Base-by-base conservation (phyloP, 2,329 filamentous ascomycete species). In the Hawksworthiomyces lignivorus region DNA sequence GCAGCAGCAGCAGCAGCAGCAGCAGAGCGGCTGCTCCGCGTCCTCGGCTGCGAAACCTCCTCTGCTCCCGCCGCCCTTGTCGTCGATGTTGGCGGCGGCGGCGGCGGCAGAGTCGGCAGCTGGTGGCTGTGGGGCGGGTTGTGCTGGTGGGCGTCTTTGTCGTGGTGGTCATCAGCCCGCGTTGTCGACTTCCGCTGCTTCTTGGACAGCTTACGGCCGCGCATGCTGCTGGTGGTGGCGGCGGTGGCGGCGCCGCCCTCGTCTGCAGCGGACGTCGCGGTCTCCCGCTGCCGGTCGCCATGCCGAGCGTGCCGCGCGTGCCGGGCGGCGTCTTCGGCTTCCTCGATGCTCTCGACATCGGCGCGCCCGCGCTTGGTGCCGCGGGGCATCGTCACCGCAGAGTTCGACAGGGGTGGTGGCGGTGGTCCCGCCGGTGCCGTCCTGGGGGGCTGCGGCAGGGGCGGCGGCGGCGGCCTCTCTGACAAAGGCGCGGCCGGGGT, bases 181-280 rank as follows among this genome's bases (percentile, higher is more conserved):
- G 67, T 65, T 42, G 67, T 59, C 7, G 65, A 69, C 59, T 72
- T 72, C 42, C 75, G 70, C 36, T 77, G 59, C 56, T 74, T 75
- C 63, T 75, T 75, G 43, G 64, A 62, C 18, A 67, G 59, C 48
- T 63, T 65, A 34, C 55, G 53, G 14, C 36, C 36, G 54, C 48
- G 43, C 24, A 26, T 12, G 24, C 24, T 4, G 24, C 12, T 12
- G 24, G 24, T 26, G 12, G 12, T 12, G 8, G 24, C 8, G 24
- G 11, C 24, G 18, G 33, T 35, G 33, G 26, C 30, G 5, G n/a
- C n/a, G n/a, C n/a, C n/a, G n/a, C n/a, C n/a, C n/a, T n/a, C n/a
- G n/a, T n/a, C n/a, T n/a, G n/a, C n/a, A n/a, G n/a, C n/a, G n/a
- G n/a, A n/a, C n/a, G n/a, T n/a, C n/a, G n/a, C n/a, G n/a, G n/a